Evolutionary conservation across 2,329 filamentous ascomycete genomes (phyloP), one percentile per base, ranked within the genome.

Genomic region (Elsinoe batatas): DNA sequence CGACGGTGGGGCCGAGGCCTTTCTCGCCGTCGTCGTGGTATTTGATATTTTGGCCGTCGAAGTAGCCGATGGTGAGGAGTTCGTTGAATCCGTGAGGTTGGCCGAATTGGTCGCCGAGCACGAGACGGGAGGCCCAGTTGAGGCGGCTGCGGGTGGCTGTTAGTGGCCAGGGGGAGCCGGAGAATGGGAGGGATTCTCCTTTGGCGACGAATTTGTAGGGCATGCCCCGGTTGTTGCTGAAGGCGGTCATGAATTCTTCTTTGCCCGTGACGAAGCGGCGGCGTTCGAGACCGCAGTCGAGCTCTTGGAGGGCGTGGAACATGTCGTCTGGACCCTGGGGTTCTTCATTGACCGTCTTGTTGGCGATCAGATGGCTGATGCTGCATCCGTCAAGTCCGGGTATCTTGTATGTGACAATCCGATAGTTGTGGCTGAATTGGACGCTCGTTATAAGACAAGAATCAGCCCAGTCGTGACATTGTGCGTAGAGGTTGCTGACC

Each of bases 1-100:
- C 80, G 5, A 86, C 80, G 0, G 78, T 81, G 0, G 81, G 79
- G 0, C 82, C 82, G 0, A 86, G 70, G 3, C 80, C 79, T 8
- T 68, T 69, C 62, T 87, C 83, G 3, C 83, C 83, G 60, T 87
- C 84, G 57, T 86, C 82, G 57, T 87, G 83, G 61, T 78, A 83
- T 71, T 81, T 74, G 54, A 87, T 85, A 26, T 73, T 73, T 49
- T 81, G 78, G 0, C 73, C 68, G 61, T 84, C 74, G 61, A 84
- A 79, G 63, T 86, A 87, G 0, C 78, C 81, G 0, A 86, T 70
- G 1, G 78, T 75, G 1, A 86, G 75, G 5, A 82, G 68, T 63
- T 87, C 83, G 58, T 87, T 86, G 68, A 84, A 85, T 5, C 75
- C 70, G 1, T 69, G 59, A 18, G 65, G 46, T 51, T 35, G 62